Evolutionary conservation across 768 basidiomycete genomes (phyloP), one percentile per base, ranked within the genome.

Genomic region (Dacryopinax primogenitus): DNA sequence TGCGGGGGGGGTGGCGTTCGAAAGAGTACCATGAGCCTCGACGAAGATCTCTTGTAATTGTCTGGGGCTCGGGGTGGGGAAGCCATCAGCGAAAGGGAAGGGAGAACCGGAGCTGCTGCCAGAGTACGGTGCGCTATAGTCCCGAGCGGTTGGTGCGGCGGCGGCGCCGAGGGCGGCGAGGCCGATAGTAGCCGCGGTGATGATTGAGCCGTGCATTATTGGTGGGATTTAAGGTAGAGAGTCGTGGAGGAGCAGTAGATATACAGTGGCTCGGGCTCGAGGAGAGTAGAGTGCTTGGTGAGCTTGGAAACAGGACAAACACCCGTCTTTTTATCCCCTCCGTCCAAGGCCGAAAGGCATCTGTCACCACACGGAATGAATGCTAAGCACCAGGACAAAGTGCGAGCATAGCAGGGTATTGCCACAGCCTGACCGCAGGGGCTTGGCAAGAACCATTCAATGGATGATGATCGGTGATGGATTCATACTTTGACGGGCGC

Each of bases 141-240:
- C 26, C 26, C 13, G 13, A 11, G 51, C 11, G 30, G 51, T 30
- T 11, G 51, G 51, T 11, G 51, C 51, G 26, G 51, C 51, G 32
- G 51, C 26, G 18, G 51, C 51, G 51, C 51, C 51, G 51, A 58
- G 51, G 30, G 51, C 51, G 51, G 51, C 51, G 18, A 58, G 51
- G 51, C 51, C 51, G 30, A 58, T 58, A 30, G 51, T 58, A 21
- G 51, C 51, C 26, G 51, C 51, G 32, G 51, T 28, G 26, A 58
- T 23, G 51, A 58, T 3, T 13, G 51, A 58, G 51, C 4, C 51
- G 51, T 58, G 51, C 51, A 58, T 58, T 9, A 9, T 58, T 11
- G 37, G 51, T 28, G 11, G 4, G 18, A 44, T 6, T 15, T 7
- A 44, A 23, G 23, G 4, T 44, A 44, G 41, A 7, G 41, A 18